These are phyloP conservation scores for Aureobasidium lini DNA, from an alignment of 2,329 filamentous ascomycete species.

Conservation along the genomic window DNA sequence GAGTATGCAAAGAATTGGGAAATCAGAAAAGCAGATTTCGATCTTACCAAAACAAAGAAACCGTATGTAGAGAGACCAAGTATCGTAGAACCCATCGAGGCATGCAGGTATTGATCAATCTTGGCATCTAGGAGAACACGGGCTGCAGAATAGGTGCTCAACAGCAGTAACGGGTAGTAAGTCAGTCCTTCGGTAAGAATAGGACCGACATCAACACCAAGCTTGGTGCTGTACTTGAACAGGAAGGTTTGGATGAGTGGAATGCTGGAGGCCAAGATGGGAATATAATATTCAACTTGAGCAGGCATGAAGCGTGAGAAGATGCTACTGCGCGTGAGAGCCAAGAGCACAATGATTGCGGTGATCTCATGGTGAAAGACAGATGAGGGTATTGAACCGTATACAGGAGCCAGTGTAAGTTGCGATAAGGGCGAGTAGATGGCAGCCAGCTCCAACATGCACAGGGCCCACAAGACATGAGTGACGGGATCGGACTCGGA, in stretches of 20 bases:
- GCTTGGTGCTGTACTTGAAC: constrained; percentile 55
- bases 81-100: constrained; percentile 39
- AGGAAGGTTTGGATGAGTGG: constrained; percentile 66
- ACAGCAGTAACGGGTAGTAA: constrained; percentile 47
- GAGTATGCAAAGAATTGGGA: constrained; percentile 20
- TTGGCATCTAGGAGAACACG: constrained; percentile 16
- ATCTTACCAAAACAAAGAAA: constrained; percentile 39
- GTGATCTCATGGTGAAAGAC: constrained; percentile 61
- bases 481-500: background rate
- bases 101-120: constrained; percentile 10
- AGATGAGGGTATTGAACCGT: constrained; percentile 72
- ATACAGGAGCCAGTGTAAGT: constrained; percentile 74
- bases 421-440: constrained; percentile 64
- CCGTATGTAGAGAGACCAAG: constrained; percentile 52
- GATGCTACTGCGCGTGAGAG: background rate
- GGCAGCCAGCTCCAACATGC: constrained; percentile 48
- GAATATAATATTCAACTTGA: constrained; percentile 47
- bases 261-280: constrained; percentile 67
- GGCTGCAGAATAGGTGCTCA: constrained; percentile 32
- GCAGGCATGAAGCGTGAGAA: constrained; percentile 1
- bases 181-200: constrained; percentile 66
- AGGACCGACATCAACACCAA: constrained; percentile 68
- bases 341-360: background rate
- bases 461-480: constrained; percentile 26
- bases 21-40: background rate